These are phyloP conservation scores for Macroventuria anomochaeta DNA, from an alignment of 2,329 filamentous ascomycete species.

Conservation along the genomic window DNA sequence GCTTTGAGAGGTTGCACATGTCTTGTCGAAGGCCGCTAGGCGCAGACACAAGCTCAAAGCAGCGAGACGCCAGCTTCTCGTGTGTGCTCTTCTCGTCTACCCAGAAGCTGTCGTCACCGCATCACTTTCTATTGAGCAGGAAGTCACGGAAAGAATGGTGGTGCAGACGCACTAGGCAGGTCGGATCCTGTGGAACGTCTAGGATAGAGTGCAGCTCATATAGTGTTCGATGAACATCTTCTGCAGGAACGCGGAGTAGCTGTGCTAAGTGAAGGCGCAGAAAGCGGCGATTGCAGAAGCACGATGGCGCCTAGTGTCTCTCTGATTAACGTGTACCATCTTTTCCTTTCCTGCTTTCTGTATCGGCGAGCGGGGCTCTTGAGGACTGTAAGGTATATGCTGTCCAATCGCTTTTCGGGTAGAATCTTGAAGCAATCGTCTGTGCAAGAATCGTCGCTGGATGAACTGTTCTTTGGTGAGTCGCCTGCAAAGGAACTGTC, in stretches of 20 bases:
- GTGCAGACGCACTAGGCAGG: background rate
- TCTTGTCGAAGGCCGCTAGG: no score
- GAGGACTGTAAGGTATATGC: background rate
- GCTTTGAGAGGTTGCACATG: no score
- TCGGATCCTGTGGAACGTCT: background rate
- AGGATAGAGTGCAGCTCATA: no score
- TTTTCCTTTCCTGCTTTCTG: background rate
- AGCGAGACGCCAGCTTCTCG: no score
- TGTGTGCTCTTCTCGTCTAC: no score
- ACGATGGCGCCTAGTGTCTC: background rate
- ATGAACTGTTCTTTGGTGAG: no score
- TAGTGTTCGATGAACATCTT: no score
- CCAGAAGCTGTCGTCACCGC: no score
- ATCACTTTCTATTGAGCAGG: background rate
- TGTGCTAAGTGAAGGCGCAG: background rate
- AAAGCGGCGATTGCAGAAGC: background rate
- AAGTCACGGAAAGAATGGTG: conserved; percentile 2
- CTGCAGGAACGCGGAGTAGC: no score
- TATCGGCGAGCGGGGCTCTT: background rate
- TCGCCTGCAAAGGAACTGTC: no score
- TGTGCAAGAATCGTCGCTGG: background rate
- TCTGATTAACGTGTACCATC: background rate
- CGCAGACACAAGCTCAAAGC: no score
- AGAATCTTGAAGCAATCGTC: background rate
- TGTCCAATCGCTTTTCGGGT: background rate